Percentiles rank a stretch among this genome's conserved stretches.
These are phyloP conservation scores for Leccinum longicurvipes DNA, from an alignment of 768 basidiomycete genomes.

Conservation along the genomic window DNA sequence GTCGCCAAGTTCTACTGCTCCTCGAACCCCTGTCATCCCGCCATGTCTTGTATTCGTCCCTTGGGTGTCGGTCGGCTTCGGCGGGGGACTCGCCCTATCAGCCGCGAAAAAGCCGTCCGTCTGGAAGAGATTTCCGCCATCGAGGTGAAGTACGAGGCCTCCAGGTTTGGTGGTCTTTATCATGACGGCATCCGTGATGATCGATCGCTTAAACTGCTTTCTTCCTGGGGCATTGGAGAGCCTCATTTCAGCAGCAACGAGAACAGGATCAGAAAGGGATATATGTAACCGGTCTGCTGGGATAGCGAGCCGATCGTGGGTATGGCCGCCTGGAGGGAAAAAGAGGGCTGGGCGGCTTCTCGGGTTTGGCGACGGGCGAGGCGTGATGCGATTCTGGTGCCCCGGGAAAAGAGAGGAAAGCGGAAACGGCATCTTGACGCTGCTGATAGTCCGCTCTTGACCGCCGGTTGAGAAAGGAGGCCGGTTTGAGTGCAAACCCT, in stretches of 20 bases:
- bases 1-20: not conserved
- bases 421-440: slow-evolving; percentile 11
- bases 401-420: slow-evolving; percentile 4
- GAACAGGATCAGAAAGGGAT: slow-evolving; percentile 23
- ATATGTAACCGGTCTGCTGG: slow-evolving; percentile 15
- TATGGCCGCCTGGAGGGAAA: slow-evolving; percentile 12
- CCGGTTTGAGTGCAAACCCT: not conserved
- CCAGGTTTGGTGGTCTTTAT: not conserved
- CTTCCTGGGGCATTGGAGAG: slow-evolving; percentile 2
- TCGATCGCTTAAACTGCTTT: not conserved
- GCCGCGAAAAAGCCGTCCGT: not conserved
- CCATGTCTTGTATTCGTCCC: not conserved
- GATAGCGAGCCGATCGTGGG: slow-evolving; percentile 8
- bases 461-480: not conserved
- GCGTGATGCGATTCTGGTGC: not conserved
- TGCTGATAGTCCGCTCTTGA: slow-evolving; percentile 4
- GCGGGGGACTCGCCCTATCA: not conserved
- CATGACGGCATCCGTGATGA: not conserved
- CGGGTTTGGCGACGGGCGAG: not conserved
- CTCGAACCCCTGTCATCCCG: not conserved
- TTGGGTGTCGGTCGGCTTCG: not conserved
- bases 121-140: not conserved
- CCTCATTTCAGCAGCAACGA: slow-evolving; percentile 16
- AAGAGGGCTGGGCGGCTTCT: slow-evolving; percentile 4
- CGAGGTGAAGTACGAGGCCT: not conserved